Base-by-base conservation (phyloP, 208 protist species). In the Leishmania amazonensis region DNA sequence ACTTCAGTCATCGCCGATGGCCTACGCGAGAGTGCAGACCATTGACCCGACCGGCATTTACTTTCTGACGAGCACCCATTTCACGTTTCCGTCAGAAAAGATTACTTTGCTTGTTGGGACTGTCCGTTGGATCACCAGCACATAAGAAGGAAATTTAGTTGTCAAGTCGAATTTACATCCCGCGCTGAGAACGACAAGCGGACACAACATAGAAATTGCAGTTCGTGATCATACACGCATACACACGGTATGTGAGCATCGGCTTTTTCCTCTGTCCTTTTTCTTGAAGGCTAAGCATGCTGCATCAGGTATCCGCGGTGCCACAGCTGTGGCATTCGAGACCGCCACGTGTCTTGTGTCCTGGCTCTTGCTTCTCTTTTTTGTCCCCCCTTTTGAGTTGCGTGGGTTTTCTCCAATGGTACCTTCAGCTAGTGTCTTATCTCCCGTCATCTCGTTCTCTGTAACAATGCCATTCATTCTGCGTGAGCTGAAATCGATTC, bases 41-140 rank as follows among this genome's bases (percentile, higher is more conserved):
- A 81, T 97, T 72, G 90, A 96, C 60, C 83, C 93, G 9, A 78
- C 80, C 42, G 93, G 91, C 31, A 83, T 97, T 31, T 88, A 81
- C n/a, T 91, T 97, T 82, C 77, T 96, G 58, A 94, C 93, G 15
- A 96, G 88, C 65, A 94, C 93, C 17, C 90, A 95, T 74, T 90
- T 90, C 74, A 94, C 89, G 0, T 90, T 97, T 89, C 87, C 91
- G 6, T 87, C 85, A 3, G 95, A 95, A 80, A 90, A 88, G 42
- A 67, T 97, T 31, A 85, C 85, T 24, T 64, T 94, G 31, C 76
- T 97, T 54, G 87, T 97, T 65, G 95, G 95, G 21, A 85, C 81
- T 38, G 86, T 96, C 17, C 89, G 91, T 8, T 96, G 93, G 93
- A 88, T 97, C 45, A 96, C 92, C 4, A 94, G 90, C 64, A 86